Conservation (phyloP, 1,139 yeast species). For the Yamadazyma siamensis region DNA sequence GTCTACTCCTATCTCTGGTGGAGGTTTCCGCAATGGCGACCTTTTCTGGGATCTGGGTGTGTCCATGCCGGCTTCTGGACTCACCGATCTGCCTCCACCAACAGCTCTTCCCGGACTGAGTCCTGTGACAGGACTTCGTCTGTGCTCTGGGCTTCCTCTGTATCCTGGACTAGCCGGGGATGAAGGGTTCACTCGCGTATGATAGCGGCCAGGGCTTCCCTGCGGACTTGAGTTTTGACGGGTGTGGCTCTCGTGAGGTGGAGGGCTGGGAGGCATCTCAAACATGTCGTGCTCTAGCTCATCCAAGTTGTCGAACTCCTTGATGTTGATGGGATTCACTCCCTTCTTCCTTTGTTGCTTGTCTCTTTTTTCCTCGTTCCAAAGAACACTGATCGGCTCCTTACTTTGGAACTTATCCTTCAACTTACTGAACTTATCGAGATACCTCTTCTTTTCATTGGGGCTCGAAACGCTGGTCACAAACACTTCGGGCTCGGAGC, state of each 20-base stretch:
- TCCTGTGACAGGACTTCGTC: not conserved
- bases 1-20: slow-evolving; percentile 11
- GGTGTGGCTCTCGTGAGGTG: slow-evolving; percentile 6
- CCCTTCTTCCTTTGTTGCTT: slow-evolving; percentile 4
- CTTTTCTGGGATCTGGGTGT: slow-evolving; percentile 4
- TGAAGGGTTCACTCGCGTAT: no score
- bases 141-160: no score
- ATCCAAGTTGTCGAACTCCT: slow-evolving; percentile 18
- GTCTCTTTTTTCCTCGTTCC: slow-evolving; percentile 11
- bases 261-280: slow-evolving; percentile 14
- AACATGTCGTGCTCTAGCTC: slow-evolving; percentile 13
- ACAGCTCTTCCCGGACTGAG: not conserved
- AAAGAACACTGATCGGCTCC: slow-evolving; percentile 28
- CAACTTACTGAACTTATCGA: slow-evolving; percentile 28
- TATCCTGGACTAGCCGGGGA: slow-evolving; percentile 3
- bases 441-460: slow-evolving; percentile 18
- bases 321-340: slow-evolving; percentile 11
- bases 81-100: no score
- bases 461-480: slow-evolving; percentile 4
- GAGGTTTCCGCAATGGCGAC: slow-evolving; percentile 19
- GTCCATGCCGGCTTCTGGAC: not conserved
- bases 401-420: slow-evolving; percentile 32
- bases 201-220: no score
- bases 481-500: slow-evolving; percentile 9
- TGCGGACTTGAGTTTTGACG: not conserved